Percentiles rank a stretch among this genome's conserved stretches.
phyloP scores from a whole-genome alignment of 352 stramenopile genomes.

The Pythium scleroteichum region DNA sequence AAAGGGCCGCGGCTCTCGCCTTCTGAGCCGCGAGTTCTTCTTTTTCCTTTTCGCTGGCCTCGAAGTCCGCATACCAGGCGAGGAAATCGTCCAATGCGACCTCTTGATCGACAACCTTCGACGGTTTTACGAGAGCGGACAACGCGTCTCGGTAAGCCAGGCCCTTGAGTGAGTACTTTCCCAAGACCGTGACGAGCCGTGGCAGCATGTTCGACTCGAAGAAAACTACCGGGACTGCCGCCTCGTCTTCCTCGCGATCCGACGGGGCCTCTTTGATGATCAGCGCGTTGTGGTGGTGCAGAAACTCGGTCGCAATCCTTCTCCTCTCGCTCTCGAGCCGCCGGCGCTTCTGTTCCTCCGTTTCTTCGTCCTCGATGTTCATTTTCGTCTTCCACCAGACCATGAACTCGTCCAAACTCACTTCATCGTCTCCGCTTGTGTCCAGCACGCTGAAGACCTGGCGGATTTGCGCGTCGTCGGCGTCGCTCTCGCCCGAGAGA shows the following conservation, averaged over 20 bases:
- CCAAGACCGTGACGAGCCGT: constrained; percentile 48
- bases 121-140: constrained; percentile 38
- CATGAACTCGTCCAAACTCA: constrained; percentile 72
- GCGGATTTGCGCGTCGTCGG: constrained; percentile 39
- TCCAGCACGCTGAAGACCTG: constrained; percentile 64
- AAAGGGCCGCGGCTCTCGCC: constrained; percentile 40
- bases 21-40: constrained; percentile 47
- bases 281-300: constrained; percentile 44
- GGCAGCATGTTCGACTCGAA: constrained; percentile 60
- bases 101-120: constrained; percentile 35
- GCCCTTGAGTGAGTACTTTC: constrained; percentile 55
- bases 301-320: constrained; percentile 38
- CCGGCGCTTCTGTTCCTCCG: constrained; percentile 32
- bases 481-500: constrained; percentile 15
- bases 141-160: constrained; percentile 53
- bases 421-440: constrained; percentile 59
- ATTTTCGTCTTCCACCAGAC: constrained; percentile 78
- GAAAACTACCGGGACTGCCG: constrained; percentile 24
- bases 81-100: constrained; percentile 53
- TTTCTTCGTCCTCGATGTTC: constrained; percentile 54
- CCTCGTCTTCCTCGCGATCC: background rate
- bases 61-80: constrained; percentile 54
- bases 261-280: constrained; percentile 8
- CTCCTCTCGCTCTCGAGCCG: constrained; percentile 19
- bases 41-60: constrained; percentile 45